These are phyloP conservation scores for Boletus reticulatus DNA, from an alignment of 768 basidiomycete genomes.

Conservation along the genomic window DNA sequence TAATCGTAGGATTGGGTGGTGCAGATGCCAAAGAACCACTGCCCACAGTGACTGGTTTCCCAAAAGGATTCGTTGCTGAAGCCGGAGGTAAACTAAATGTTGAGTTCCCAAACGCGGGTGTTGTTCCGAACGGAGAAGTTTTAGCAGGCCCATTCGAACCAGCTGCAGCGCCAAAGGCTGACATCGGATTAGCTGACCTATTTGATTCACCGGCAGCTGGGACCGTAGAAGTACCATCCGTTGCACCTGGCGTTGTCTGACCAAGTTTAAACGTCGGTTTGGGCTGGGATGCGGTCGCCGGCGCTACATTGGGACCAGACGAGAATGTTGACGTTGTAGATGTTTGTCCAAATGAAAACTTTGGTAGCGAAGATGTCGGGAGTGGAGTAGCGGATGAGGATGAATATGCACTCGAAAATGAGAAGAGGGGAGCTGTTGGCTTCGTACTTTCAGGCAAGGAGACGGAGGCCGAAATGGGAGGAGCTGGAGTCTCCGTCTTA, in stretches of 20 bases:
- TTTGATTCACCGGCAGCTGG: constrained; percentile 21
- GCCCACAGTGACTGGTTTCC: constrained; percentile 10
- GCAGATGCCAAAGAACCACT: constrained; percentile 22
- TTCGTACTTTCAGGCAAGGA: constrained; percentile 9
- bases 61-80: constrained; percentile 12
- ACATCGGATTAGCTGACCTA: constrained; percentile 25
- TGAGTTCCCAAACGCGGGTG: constrained; percentile 23
- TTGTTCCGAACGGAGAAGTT: constrained; percentile 16
- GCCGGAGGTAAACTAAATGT: constrained; percentile 11
- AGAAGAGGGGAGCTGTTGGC: constrained; percentile 17
- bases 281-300: constrained; percentile 15
- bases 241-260: constrained; percentile 19
- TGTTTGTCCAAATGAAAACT: constrained; percentile 27
- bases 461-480: neutral
- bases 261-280: constrained; percentile 22
- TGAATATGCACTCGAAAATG: constrained; percentile 18
- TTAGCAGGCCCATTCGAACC: constrained; percentile 25
- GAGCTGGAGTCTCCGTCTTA: constrained; percentile 5
- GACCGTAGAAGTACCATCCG: constrained; percentile 21
- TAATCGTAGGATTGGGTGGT: constrained; percentile 14
- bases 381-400: neutral
- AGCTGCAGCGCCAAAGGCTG: constrained; percentile 10
- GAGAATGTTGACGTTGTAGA: constrained; percentile 3
- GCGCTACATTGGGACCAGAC: constrained; percentile 1
- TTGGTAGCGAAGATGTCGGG: constrained; percentile 10